Percentiles rank a stretch among this genome's conserved stretches.
These are phyloP conservation scores for Jatropha podagrica DNA, from an alignment of 441 rosid species.

Conservation along the genomic window DNA sequence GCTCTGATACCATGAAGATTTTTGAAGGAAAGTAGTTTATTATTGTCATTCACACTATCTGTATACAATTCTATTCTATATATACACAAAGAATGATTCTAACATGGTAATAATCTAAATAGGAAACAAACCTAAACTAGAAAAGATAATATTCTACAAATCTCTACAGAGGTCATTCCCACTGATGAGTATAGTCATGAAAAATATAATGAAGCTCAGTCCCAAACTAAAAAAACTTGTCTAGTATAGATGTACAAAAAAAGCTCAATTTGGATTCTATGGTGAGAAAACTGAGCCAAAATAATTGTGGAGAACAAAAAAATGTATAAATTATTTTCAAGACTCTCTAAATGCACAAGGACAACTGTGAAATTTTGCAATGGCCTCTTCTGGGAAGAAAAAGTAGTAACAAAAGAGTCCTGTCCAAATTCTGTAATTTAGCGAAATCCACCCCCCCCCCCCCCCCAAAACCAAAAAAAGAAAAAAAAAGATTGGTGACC, in stretches of 20 bases:
- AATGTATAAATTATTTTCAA: not conserved
- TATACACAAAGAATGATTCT: no score
- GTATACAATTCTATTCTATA: no score
- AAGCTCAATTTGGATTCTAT: not conserved
- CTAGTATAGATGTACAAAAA: no score
- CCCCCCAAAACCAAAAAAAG: no score
- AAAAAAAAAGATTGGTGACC: not conserved
- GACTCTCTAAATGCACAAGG: not conserved
- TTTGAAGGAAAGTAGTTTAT: no score
- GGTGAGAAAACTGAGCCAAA: not conserved
- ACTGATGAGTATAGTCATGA: constrained; percentile 4
- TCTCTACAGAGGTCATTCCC: not conserved
- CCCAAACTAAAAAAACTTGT: not conserved
- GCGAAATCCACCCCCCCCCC: no score
- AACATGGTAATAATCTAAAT: no score
- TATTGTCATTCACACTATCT: no score
- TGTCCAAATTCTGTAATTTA: not conserved
- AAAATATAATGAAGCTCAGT: not conserved
- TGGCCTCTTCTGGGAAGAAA: not conserved
- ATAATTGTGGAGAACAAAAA: not conserved
- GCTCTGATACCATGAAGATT: no score
- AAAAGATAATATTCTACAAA: no score
- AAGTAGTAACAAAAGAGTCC: not conserved
- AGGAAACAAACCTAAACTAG: no score
- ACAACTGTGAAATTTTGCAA: not conserved